These are phyloP conservation scores for Nicotiana rustica DNA, from an alignment of 305 asterid species.

Conservation along the genomic window DNA sequence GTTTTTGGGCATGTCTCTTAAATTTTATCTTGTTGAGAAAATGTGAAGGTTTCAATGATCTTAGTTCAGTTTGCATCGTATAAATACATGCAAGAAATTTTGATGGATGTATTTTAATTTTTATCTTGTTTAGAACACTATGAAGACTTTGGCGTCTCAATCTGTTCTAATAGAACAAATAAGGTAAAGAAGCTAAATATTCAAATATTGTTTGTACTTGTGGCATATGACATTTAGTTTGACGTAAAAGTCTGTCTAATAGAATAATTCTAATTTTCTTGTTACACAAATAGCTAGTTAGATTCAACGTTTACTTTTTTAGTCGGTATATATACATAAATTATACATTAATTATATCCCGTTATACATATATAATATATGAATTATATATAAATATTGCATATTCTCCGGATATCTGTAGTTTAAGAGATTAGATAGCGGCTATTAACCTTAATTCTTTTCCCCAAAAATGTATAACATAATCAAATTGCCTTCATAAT, in stretches of 20 bases:
- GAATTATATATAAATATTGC: no score
- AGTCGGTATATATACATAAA: no score
- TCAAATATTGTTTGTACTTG: background rate
- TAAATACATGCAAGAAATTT: background rate
- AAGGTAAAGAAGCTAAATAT: background rate
- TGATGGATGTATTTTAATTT: no score
- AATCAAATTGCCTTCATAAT: background rate
- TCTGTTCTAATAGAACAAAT: background rate
- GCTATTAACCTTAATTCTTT: no score
- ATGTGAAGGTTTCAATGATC: background rate
- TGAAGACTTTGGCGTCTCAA: background rate
- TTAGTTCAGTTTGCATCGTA: background rate
- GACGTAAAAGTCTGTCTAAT: background rate
- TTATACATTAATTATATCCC: no score
- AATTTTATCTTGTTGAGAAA: conserved; percentile 3
- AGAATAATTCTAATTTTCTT: background rate
- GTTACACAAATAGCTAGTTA: no score
- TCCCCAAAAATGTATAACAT: background rate
- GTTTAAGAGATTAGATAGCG: no score
- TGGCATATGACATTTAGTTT: no score
- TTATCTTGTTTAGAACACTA: background rate
- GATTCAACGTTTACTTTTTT: no score
- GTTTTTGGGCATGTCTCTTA: background rate
- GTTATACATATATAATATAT: no score
- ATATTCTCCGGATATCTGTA: no score